phyloP scores from a whole-genome alignment of 768 basidiomycete species.

The Amanita subjunquillea region DNA sequence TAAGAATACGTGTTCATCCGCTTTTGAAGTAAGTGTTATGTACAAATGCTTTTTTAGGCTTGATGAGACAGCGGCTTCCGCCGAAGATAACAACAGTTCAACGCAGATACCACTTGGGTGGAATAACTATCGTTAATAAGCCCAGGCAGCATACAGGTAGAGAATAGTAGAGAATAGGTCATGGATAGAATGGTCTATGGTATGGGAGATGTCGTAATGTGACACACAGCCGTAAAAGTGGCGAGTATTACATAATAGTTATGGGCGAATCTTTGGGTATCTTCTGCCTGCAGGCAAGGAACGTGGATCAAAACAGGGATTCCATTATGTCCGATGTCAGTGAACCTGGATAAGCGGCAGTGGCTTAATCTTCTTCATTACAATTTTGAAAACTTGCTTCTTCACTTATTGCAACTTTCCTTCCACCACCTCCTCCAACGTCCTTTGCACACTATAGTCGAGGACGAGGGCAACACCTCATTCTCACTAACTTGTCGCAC shows the following conservation, averaged over 20 bases:
- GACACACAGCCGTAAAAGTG: background rate
- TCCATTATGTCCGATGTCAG: slow-evolving; percentile 29
- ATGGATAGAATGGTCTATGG: background rate
- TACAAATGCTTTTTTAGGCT: slow-evolving; percentile 3
- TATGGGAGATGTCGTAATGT: background rate
- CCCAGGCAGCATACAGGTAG: background rate
- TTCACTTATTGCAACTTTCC: slow-evolving; percentile 35
- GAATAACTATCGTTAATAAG: too few relatives aligned
- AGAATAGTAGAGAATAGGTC: background rate
- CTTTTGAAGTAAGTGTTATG: slow-evolving; percentile 4
- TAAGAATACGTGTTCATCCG: slow-evolving; percentile 1
- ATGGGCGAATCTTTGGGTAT: slow-evolving; percentile 28
- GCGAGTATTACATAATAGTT: slow-evolving; percentile 23
- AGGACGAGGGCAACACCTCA: slow-evolving; percentile 21
- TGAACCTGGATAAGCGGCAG: slow-evolving; percentile 45
- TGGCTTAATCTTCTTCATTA: slow-evolving; percentile 33
- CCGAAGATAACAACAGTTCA: background rate
- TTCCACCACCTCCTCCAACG: slow-evolving; percentile 20
- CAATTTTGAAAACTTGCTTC: slow-evolving; percentile 39
- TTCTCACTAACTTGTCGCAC: slow-evolving; percentile 19
- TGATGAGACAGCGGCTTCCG: background rate
- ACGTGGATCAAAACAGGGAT: slow-evolving; percentile 60
- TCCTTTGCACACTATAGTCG: slow-evolving; percentile 22
- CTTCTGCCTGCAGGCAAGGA: slow-evolving; percentile 67
- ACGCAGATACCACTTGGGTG: background rate